Evolutionary conservation across 257 asterid genomes (phyloP).

Genomic region (Echium plantagineum): DNA sequence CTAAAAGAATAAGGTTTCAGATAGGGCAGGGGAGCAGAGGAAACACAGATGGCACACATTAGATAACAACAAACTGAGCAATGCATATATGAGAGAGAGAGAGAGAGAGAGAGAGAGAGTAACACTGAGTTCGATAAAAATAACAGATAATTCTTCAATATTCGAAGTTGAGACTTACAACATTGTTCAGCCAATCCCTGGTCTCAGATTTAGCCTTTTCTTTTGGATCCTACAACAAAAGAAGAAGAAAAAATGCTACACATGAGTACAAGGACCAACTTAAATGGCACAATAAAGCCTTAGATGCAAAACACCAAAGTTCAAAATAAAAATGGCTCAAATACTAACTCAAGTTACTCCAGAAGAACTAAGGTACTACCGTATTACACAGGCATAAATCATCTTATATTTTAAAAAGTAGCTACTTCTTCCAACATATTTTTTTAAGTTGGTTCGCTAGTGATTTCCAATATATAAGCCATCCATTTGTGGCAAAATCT

Average conservation of each 20-base stretch:
- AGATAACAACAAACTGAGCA: too few relatives aligned
- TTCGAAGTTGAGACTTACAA: conserved; percentile 40
- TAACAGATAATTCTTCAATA: conserved; percentile 13
- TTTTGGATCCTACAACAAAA: conserved; percentile 65
- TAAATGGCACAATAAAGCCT: not conserved
- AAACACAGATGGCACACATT: too few relatives aligned
- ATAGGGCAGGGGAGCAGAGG: too few relatives aligned
- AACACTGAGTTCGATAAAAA: not conserved
- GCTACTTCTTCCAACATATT: not conserved
- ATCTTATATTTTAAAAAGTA: not conserved
- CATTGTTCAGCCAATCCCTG: conserved; percentile 95
- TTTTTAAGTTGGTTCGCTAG: not conserved
- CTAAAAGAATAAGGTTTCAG: not conserved
- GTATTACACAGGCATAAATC: not conserved
- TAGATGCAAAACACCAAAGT: not conserved
- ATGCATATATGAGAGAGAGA: too few relatives aligned
- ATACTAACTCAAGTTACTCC: not conserved
- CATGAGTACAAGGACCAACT: not conserved
- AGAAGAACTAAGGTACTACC: not conserved
- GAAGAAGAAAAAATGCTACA: not conserved
- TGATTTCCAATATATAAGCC: not conserved
- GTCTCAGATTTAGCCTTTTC: conserved; percentile 98
- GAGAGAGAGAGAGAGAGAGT: not conserved
- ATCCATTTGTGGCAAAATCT: not conserved
- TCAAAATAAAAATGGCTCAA: too few relatives aligned